Evolutionary conservation across 169 alveolate genomes (phyloP), one percentile per base, ranked within the genome.

Genomic region (Eimeria zaria): DNA sequence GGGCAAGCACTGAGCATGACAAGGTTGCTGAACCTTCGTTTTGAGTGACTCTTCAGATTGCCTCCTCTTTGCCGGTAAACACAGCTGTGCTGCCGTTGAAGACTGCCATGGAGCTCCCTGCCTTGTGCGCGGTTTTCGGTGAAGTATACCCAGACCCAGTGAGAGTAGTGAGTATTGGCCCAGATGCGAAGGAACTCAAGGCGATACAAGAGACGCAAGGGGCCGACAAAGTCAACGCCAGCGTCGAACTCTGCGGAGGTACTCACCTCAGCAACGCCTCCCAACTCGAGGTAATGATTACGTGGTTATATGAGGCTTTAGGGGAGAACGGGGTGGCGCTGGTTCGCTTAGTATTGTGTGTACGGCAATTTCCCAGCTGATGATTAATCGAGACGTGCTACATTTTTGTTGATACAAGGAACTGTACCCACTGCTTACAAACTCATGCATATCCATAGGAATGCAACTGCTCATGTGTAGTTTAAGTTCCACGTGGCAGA

Each of bases 71-170:
- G 78, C 90, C 93, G 33, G 97, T 97, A 1, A 44, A 81, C 81
- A 62, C 91, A 2, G 64, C 69, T 14, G 97, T 94, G 41, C 95
- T 97, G 60, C 96, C 97, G 7, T 69, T 96, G 53, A 95, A 80
- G 78, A 41, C 81, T 27, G 98, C 98, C 14, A 85, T 90, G 97
- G 96, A 89, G 18, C 96, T 97, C 69, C 89, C 90, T 1, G 97
- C 98, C 18, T 96, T 97, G 76, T 96, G 98, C 81, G 98, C 98
- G 16, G 98, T 98, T 55, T 99, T 99, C 95, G 99, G 99, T 58
- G 99, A 99, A 95, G 97, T 97, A 67, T 99, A 99, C 97, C 99
- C 99, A 11, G 99, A 98, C 83, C 98, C 98, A 18, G 99, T 99
- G 55, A 97, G 99, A n/a, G 99, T 99, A 30, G 99, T 99, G 36